phyloP scores from a whole-genome alignment of 2,329 filamentous ascomycete species.

The Pleurostoma richardsiae region DNA sequence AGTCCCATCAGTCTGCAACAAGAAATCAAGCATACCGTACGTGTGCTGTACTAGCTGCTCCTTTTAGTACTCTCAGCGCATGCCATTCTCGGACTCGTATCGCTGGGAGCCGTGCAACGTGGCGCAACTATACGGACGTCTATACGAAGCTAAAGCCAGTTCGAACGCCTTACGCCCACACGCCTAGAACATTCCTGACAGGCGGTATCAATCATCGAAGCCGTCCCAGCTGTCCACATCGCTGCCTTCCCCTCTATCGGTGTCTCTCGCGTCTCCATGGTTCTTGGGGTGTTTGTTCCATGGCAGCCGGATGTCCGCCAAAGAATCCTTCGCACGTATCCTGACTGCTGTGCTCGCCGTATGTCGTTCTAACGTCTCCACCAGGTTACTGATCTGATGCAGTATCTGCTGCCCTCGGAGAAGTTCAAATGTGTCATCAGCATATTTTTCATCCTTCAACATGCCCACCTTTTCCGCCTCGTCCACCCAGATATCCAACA shows the following conservation, averaged over 20 bases:
- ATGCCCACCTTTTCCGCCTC: conserved; percentile 71
- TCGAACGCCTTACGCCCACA: too few species aligned
- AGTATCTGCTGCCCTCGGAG: conserved; percentile 39
- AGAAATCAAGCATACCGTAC: too few species aligned
- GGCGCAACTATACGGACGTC: too few species aligned
- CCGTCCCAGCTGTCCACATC: conserved; percentile 60
- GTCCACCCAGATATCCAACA: conserved; percentile 87
- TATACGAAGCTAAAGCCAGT: too few species aligned
- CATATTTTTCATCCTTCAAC: conserved; percentile 31
- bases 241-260: conserved; percentile 25
- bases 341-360: conserved; percentile 69
- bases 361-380: conserved; percentile 49
- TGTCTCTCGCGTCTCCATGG: conserved; percentile 22
- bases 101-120: too few species aligned
- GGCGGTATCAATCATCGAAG: conserved; percentile 51
- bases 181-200: too few species aligned
- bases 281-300: conserved; percentile 44
- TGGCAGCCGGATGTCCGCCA: conserved; percentile 70
- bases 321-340: conserved; percentile 60
- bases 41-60: too few species aligned
- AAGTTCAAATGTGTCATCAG: conserved; percentile 7
- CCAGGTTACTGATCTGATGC: conserved; percentile 44
- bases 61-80: too few species aligned
- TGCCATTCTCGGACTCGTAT: too few species aligned
- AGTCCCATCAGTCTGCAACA: too few species aligned